Conservation (phyloP, 208 protist species). For the Strigomonas culicis region DNA sequence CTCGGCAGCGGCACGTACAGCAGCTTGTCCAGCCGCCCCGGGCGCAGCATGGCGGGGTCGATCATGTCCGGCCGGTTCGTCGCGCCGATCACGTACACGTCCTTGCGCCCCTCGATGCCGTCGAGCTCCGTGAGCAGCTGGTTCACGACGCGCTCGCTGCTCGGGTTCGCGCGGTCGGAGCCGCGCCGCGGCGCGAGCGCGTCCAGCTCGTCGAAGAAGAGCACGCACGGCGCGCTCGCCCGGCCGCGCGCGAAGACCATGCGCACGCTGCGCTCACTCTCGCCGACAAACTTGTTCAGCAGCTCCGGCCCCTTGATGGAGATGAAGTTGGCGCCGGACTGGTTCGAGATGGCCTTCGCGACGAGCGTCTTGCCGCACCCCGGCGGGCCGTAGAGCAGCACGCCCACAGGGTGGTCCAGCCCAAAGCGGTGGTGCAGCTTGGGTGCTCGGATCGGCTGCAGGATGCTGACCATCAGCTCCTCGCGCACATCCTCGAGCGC, state of each 20-base stretch:
- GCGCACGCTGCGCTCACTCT: slow-evolving; percentile 98
- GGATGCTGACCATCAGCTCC: slow-evolving; percentile 91
- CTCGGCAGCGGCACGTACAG: slow-evolving; percentile 96
- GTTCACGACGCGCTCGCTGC: slow-evolving; percentile 98
- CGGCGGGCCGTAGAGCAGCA: slow-evolving; percentile 98
- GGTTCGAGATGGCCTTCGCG: slow-evolving; percentile 94
- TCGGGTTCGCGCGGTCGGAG: slow-evolving; percentile 83
- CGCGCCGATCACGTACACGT: slow-evolving; percentile 98
- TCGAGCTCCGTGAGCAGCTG: slow-evolving; percentile 99
- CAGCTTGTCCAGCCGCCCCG: slow-evolving; percentile 96
- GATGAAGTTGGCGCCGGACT: slow-evolving; percentile 98
- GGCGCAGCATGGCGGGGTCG: slow-evolving; percentile 97
- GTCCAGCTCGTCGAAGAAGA: slow-evolving; percentile 99
- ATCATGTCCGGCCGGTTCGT: slow-evolving; percentile 99
- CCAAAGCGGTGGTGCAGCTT: slow-evolving; percentile 91
- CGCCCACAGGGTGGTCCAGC: slow-evolving; percentile 87
- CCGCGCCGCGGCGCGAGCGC: slow-evolving; percentile 93
- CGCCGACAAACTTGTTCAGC: slow-evolving; percentile 99
- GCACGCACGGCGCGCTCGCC: slow-evolving; percentile 94
- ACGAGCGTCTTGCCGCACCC: slow-evolving; percentile 98
- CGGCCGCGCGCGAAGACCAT: slow-evolving; percentile 95
- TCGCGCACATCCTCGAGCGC: slow-evolving; percentile 93
- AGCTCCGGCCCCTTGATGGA: slow-evolving; percentile 98
- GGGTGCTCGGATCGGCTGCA: slow-evolving; percentile 91
- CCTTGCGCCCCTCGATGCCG: slow-evolving; percentile 94